phyloP scores from a whole-genome alignment of 192 early-diverging fungal genomes.

The Bifiguratus adelaidae region DNA sequence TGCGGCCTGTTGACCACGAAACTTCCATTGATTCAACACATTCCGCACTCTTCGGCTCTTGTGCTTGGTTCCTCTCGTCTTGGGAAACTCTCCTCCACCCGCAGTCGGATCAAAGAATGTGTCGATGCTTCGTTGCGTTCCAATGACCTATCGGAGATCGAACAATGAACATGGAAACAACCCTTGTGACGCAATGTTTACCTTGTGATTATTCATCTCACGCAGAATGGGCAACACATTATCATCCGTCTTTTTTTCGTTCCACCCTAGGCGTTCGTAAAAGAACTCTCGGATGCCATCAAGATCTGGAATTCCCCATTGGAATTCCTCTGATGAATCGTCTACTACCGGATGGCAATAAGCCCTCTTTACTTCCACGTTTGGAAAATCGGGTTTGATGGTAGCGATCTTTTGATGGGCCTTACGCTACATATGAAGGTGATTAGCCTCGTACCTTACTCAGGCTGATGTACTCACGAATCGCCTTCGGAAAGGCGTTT shows the following conservation, averaged over 20 bases:
- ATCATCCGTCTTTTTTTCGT: conserved; percentile 51
- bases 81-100: background rate
- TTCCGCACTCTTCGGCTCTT: background rate
- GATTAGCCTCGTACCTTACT: background rate
- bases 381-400: conserved; percentile 72
- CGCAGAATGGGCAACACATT: conserved; percentile 60
- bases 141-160: background rate
- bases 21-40: background rate
- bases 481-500: conserved; percentile 19
- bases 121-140: background rate
- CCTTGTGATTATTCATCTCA: conserved; percentile 28
- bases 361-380: conserved; percentile 60
- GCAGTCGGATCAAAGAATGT: background rate
- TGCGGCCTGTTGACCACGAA: too few relatives aligned
- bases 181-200: background rate
- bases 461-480: conserved; percentile 24
- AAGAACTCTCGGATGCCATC: conserved; percentile 55
- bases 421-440: background rate
- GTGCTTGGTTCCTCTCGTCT: background rate
- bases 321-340: conserved; percentile 35
- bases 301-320: conserved; percentile 67
- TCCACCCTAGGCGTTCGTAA: conserved; percentile 47
- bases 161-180: background rate
- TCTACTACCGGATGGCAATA: conserved; percentile 78
- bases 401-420: background rate